Conservation (phyloP, 2,329 filamentous ascomycete genomes). For the Colletotrichum graminicola region DNA sequence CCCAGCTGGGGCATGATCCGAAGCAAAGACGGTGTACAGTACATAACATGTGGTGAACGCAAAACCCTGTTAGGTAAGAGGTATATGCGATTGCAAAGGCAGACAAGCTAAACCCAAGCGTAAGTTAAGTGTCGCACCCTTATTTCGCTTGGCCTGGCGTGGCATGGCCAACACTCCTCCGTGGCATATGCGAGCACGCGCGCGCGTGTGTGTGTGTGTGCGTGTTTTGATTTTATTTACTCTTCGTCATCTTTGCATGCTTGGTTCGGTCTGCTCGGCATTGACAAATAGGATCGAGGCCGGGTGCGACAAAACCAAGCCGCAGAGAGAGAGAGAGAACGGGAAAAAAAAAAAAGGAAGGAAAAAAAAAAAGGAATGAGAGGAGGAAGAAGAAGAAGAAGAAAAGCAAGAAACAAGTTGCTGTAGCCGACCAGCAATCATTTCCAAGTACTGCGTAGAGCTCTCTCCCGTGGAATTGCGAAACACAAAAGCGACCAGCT, state of each 20-base stretch:
- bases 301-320: background rate
- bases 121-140: conserved; percentile 11
- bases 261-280: conserved; percentile 29
- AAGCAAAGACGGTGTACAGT: conserved; percentile 36
- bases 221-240: background rate
- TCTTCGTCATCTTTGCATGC: background rate
- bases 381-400: no score
- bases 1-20: conserved; percentile 39
- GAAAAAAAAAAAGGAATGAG: no score
- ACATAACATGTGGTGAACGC: background rate
- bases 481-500: conserved; percentile 24
- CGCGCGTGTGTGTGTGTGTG: background rate
- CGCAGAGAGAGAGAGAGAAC: no score
- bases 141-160: conserved; percentile 12
- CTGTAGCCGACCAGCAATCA: background rate
- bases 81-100: conserved; percentile 9
- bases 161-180: conserved; percentile 5
- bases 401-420: no score
- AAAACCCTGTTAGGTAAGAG: background rate
- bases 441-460: background rate
- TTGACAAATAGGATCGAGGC: background rate
- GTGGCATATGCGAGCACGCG: no score
- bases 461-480: conserved; percentile 12
- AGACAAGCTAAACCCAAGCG: conserved; percentile 6
- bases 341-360: background rate